Percentiles rank a stretch among this genome's conserved stretches.
phyloP scores from a whole-genome alignment of 2,329 filamentous ascomycete genomes.

The Trichoderma arundinaceum region DNA sequence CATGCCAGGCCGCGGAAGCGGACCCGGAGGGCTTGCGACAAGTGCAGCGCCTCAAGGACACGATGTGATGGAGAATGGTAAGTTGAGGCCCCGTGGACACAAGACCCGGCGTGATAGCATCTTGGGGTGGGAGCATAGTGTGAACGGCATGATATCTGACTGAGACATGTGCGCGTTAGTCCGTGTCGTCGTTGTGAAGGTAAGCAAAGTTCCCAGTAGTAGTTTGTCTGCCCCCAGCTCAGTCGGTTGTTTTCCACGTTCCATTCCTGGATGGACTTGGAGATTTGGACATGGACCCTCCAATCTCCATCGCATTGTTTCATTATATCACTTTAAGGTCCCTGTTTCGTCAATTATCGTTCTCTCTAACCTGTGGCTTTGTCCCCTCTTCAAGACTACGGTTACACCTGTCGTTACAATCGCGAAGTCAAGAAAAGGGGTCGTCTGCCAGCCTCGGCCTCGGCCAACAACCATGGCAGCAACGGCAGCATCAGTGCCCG shows the following conservation, averaged over 20 bases:
- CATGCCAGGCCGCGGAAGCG: constrained; percentile 41
- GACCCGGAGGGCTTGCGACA: constrained; percentile 43
- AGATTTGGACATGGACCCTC: neutral
- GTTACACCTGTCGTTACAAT: constrained; percentile 47
- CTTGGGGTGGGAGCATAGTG: no score
- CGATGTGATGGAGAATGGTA: constrained; percentile 53
- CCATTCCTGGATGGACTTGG: neutral
- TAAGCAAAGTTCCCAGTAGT: constrained; percentile 33
- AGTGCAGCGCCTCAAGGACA: constrained; percentile 48
- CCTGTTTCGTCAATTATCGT: no score
- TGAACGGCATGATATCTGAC: constrained; percentile 5
- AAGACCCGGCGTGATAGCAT: neutral
- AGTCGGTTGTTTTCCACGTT: neutral
- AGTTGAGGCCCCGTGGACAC: constrained; percentile 33
- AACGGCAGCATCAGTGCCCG: constrained; percentile 11
- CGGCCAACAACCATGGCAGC: neutral
- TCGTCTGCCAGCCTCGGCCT: constrained; percentile 40
- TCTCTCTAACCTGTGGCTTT: constrained; percentile 16
- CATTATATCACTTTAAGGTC: neutral
- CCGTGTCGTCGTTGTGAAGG: constrained; percentile 47
- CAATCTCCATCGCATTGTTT: neutral
- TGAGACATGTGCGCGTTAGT: constrained; percentile 29
- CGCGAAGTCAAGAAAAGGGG: constrained; percentile 48
- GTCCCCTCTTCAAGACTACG: constrained; percentile 42
- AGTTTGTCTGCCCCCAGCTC: no score